phyloP scores from a whole-genome alignment of 768 basidiomycete genomes.

The Tylopilus rubrobrunneus region DNA sequence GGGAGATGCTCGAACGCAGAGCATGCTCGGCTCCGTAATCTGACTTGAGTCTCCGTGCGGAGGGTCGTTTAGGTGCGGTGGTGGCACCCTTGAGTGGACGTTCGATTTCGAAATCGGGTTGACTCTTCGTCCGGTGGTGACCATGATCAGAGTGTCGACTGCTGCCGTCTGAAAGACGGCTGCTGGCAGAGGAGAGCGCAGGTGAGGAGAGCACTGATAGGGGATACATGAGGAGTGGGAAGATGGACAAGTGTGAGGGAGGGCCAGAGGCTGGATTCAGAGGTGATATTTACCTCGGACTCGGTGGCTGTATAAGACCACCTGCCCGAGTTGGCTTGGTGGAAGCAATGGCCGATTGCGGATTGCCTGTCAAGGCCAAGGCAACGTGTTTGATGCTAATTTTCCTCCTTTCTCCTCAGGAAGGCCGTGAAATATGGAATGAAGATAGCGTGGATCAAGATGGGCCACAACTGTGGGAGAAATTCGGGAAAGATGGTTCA shows the following conservation, averaged over 20 bases:
- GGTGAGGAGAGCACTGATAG: slow-evolving; percentile 31
- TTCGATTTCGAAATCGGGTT: slow-evolving; percentile 67
- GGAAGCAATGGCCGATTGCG: slow-evolving; percentile 18
- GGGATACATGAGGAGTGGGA: slow-evolving; percentile 23
- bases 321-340: slow-evolving; percentile 30
- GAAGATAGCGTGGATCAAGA: slow-evolving; percentile 31
- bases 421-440: slow-evolving; percentile 26
- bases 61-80: slow-evolving; percentile 30
- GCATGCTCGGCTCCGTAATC: slow-evolving; percentile 51
- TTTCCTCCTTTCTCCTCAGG: slow-evolving; percentile 18
- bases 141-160: slow-evolving; percentile 30
- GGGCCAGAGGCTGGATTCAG: slow-evolving; percentile 5
- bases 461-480: slow-evolving; percentile 20
- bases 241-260: slow-evolving; percentile 10
- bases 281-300: slow-evolving; percentile 30
- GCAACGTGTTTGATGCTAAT: slow-evolving; percentile 32
- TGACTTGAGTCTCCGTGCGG: slow-evolving; percentile 31
- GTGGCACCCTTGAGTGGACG: slow-evolving; percentile 38
- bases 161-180: slow-evolving; percentile 37
- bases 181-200: slow-evolving; percentile 33
- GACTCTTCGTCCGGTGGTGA: slow-evolving; percentile 40
- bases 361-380: slow-evolving; percentile 30
- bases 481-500: background rate
- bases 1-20: slow-evolving; percentile 52
- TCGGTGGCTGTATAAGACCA: slow-evolving; percentile 32